These are phyloP conservation scores for Erodium trifolium DNA, from an alignment of 441 rosid species.

Conservation along the genomic window DNA sequence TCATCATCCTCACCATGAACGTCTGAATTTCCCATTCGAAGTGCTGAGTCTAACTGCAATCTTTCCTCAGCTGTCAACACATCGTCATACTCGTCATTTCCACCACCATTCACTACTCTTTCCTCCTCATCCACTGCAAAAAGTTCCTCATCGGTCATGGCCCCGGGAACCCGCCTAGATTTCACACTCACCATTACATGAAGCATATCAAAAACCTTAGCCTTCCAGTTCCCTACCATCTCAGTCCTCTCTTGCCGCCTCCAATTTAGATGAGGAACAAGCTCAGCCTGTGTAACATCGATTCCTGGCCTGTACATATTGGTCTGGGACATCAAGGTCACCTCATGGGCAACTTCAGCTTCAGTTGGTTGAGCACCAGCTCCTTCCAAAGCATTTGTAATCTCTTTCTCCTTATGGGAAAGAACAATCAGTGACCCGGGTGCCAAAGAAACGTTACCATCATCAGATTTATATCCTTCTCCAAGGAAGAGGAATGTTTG, in stretches of 20 bases:
- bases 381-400: conserved; percentile 95
- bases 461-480: conserved; percentile 72
- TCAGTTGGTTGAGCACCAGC: conserved; percentile 93
- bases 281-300: conserved; percentile 94
- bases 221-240: conserved; percentile 93
- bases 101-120: conserved; percentile 32
- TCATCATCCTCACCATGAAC: neutral
- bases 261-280: conserved; percentile 86
- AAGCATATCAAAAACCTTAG: conserved; percentile 90
- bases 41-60: conserved; percentile 2
- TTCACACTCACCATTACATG: conserved; percentile 97
- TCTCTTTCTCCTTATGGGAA: conserved; percentile 91
- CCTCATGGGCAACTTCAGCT: conserved; percentile 93
- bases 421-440: conserved; percentile 90
- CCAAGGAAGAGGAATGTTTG: conserved; percentile 18
- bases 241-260: conserved; percentile 95
- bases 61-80: conserved; percentile 4
- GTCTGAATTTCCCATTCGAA: conserved; percentile 4
- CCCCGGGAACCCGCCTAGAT: conserved; percentile 99
- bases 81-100: conserved; percentile 14
- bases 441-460: conserved; percentile 53
- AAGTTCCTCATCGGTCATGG: conserved; percentile 92
- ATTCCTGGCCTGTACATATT: conserved; percentile 99
- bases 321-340: conserved; percentile 91
- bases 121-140: conserved; percentile 5